phyloP scores from a whole-genome alignment of 306 rosid genomes.

The Quercus bicolor region DNA sequence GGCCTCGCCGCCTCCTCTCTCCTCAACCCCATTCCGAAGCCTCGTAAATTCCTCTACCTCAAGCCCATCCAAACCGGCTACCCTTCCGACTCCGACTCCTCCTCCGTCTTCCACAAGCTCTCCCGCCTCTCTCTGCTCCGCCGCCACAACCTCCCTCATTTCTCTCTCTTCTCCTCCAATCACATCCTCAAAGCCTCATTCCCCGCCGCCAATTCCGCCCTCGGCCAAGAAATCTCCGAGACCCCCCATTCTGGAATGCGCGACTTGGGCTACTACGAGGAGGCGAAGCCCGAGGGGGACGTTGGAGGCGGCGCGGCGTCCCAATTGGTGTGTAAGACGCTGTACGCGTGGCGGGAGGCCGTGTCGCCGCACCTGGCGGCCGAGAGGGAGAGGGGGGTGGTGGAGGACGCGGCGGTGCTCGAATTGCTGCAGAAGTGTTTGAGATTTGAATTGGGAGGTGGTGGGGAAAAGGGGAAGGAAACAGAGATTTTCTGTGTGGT shows the following conservation, averaged over 20 bases:
- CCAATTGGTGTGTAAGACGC: constrained; percentile 70
- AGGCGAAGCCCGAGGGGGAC: constrained; percentile 24
- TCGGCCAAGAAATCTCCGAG: neutral
- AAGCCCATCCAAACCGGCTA: constrained; percentile 92
- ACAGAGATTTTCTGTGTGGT: constrained; percentile 56
- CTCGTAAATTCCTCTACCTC: constrained; percentile 59
- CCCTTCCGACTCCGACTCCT: constrained; percentile 86
- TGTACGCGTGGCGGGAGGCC: constrained; percentile 83
- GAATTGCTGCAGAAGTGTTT: constrained; percentile 48
- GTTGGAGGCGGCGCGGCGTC: constrained; percentile 16
- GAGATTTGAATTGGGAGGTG: constrained; percentile 31
- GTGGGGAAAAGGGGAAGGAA: constrained; percentile 25
- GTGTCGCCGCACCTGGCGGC: constrained; percentile 92
- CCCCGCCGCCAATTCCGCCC: constrained; percentile 19
- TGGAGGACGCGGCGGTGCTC: constrained; percentile 53
- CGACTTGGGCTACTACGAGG: constrained; percentile 24
- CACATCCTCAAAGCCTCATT: constrained; percentile 49
- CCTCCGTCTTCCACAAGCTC: constrained; percentile 56
- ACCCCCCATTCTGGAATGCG: constrained; percentile 4
- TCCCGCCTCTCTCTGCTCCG: constrained; percentile 39
- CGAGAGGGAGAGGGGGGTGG: constrained; percentile 53
- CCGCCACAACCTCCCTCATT: neutral
- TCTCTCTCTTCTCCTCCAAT: constrained; percentile 51
- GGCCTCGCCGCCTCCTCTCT: constrained; percentile 73
- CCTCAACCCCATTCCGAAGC: constrained; percentile 8